Evolutionary conservation across 441 rosid genomes (phyloP), one percentile per base, ranked within the genome.

Genomic region (Gossypium gossypioides): DNA sequence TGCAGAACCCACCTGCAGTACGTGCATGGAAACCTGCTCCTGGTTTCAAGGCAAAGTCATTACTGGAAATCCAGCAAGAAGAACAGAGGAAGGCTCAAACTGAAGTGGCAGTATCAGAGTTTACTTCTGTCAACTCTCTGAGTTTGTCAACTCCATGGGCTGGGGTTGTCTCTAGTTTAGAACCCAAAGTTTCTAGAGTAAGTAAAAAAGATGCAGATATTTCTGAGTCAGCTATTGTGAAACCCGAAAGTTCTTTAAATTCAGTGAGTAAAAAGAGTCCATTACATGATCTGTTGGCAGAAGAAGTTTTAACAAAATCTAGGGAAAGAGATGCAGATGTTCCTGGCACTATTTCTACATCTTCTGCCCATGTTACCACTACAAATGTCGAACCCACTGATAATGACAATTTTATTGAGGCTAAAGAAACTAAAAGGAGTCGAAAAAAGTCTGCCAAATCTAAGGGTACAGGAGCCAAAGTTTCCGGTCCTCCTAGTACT

Each of bases 1-100:
- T 66, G 69, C 86, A 69, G 72, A 79, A 58, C 71, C 9, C 83
- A 71, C 72, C 85, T 4, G 85, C 75, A 54, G 90, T 84, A 69
- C 78, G 93, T 64, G 99, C 96, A 65, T 96, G 99, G 99, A 93
- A 87, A 83, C 92, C 97, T 85, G 98, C 98, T 79, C 97, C 97
- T 58, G 99, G 98, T 77, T 88, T 91, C 84, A 96, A 89, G 80
- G 88, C 97, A 10, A 93, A 89, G 86, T 93, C 99, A 16, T 78
- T 96, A 77, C 79, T 96, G 82, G 99, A 96, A 83, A 96, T 96
- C 79, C 99, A 96, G 81, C 84, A 82, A 84, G 99, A 96, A 78
- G 97, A 96, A 80, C 91, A 89, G 80, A 90, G 81, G 83, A 90
- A 71, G 76, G 87, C 87, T n/a, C 90, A 85, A 77, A 75, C 79